Base-by-base conservation (phyloP, 805 yeast species). In the Candida quercuum region DNA sequence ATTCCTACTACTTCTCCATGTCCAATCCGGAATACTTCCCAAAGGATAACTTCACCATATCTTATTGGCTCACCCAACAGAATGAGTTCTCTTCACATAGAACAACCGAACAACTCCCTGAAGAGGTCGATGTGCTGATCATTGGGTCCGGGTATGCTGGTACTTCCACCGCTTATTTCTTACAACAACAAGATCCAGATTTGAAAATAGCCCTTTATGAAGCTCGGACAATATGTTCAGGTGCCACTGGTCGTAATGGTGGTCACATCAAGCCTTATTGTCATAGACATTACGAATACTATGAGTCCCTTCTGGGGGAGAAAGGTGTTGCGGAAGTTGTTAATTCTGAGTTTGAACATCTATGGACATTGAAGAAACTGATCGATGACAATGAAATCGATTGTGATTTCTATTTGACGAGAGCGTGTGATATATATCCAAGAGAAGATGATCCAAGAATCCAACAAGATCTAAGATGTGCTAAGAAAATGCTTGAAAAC, bases 211-310 rank as follows among this genome's bases (percentile, higher is more conserved):
- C 53, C 3, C 32, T 71, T 46, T 52, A 64, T 8, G 76, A 71
- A 43, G 74, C 74, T 3, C 52, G 71, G 32, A 59, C 56, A 20
- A 41, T 55, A 7, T 64, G 69, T 34, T 53, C 64, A 10, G 70
- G 71, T 24, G 76, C 75, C 6, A 66, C 73, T 2, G 75, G 71
- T 7, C 52, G 76, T 39, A 71, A 71, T 40, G 75, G 76, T 17
- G 76, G 76, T 3, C 76, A 71, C 43, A 45, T 71, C 38, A 66
- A 67, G 33, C 73, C 74, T 9, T 38, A 48, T 29, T 36, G 41
- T 26, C 52, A 48, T 28, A 41, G 53, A 20, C 28, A 38, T 18
- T 43, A 29, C 17, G 40, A 34, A 7, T 18, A 26, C 9, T 47
- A 48, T 32, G 25, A 37, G 14, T 25, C 17, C 5, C 12, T 33